Conservation (phyloP, 148 eudicot species). For the Cornus florida region DNA sequence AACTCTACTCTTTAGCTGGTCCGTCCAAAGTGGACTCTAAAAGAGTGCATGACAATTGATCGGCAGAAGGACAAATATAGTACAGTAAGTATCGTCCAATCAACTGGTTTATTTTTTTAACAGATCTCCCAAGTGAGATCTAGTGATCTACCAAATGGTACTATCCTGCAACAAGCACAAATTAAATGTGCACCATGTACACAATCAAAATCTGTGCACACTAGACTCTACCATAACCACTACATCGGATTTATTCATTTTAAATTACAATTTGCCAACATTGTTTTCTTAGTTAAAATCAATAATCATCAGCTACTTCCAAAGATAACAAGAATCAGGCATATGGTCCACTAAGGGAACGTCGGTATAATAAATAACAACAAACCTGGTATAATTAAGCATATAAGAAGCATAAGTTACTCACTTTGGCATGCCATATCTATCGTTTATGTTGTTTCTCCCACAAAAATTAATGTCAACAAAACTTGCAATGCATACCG, state of each 20-base stretch:
- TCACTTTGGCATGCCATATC: background rate
- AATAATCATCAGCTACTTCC: background rate
- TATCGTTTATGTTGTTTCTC: background rate
- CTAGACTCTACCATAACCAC: background rate
- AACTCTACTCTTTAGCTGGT: background rate
- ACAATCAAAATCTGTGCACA: background rate
- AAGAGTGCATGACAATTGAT: background rate
- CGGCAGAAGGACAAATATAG: background rate
- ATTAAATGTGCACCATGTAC: background rate
- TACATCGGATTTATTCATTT: background rate
- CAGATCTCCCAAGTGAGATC: background rate
- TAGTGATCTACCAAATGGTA: background rate
- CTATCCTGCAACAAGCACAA: background rate
- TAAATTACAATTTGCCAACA: background rate
- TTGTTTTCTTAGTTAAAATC: background rate
- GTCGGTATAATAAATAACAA: background rate
- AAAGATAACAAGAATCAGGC: background rate
- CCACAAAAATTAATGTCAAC: background rate
- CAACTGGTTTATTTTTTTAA: background rate
- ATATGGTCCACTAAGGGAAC: background rate
- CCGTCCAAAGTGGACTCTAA: background rate
- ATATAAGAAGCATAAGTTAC: background rate
- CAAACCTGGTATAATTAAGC: background rate
- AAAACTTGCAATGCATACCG: conserved; percentile 42
- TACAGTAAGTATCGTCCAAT: background rate